These are phyloP conservation scores for Xylariaceae sp. DNA, from an alignment of 2,329 filamentous ascomycete species.

Conservation along the genomic window DNA sequence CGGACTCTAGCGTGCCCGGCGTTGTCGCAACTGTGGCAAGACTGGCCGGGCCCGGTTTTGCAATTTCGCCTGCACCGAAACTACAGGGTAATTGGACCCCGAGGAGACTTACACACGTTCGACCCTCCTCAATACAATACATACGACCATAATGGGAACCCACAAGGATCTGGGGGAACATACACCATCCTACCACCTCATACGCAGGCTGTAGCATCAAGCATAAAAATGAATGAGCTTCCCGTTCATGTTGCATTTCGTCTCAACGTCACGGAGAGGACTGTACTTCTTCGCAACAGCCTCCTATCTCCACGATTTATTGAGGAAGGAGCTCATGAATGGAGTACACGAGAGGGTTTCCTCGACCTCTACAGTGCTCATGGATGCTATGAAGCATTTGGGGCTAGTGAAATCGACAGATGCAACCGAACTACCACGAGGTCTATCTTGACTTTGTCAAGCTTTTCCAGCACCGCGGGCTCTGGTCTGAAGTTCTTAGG, in stretches of 20 bases:
- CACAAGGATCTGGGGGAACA: constrained; percentile 8
- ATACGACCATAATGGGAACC: constrained; percentile 6
- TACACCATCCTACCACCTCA: constrained; percentile 2
- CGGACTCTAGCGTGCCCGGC: background rate
- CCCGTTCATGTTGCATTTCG: constrained; percentile 4
- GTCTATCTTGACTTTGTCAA: too few species aligned
- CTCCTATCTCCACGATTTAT: constrained; percentile 8
- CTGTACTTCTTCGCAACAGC: constrained; percentile 10
- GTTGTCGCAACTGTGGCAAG: constrained; percentile 1
- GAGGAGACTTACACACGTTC: constrained; percentile 8
- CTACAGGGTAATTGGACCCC: constrained; percentile 5
- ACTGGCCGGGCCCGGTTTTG: constrained; percentile 7
- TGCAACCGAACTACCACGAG: too few species aligned
- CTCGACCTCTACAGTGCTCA: constrained; percentile 7
- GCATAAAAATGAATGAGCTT: background rate
- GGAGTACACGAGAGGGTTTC: constrained; percentile 7
- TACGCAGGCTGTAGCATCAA: background rate
- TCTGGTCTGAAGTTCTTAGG: too few species aligned
- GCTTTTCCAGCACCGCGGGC: too few species aligned
- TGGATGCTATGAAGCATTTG: constrained; percentile 6
- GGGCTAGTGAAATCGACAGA: too few species aligned
- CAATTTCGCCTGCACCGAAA: constrained; percentile 9
- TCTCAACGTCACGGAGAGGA: constrained; percentile 1
- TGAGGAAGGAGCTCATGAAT: constrained; percentile 10
- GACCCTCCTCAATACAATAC: constrained; percentile 3